phyloP scores from a whole-genome alignment of 2,329 filamentous ascomycete species.

The Monilinia aucupariae region DNA sequence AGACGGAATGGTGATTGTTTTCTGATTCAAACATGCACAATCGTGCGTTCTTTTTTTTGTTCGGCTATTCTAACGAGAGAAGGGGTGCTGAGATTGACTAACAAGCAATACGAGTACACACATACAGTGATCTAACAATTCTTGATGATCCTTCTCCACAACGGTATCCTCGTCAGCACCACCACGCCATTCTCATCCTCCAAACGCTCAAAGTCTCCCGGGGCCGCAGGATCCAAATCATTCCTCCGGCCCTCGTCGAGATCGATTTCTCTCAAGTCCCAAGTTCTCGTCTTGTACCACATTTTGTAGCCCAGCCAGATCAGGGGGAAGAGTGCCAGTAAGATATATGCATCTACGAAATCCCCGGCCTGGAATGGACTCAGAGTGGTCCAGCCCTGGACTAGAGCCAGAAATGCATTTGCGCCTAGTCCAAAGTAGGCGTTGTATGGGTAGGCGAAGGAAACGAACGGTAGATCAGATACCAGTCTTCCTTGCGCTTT shows the following conservation, averaged over 20 bases:
- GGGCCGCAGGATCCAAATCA: constrained; percentile 6
- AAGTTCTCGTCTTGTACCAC: constrained; percentile 47
- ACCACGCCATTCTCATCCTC: neutral
- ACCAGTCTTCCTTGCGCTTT: constrained; percentile 49
- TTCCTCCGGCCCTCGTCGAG: constrained; percentile 49
- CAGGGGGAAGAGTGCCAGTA: constrained; percentile 53
- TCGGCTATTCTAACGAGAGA: too few relatives aligned
- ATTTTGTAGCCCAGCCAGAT: constrained; percentile 54
- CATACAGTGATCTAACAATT: neutral
- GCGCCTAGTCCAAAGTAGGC: constrained; percentile 54
- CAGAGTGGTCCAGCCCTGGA: constrained; percentile 58
- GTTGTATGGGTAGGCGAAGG: constrained; percentile 51
- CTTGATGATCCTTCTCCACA: constrained; percentile 15
- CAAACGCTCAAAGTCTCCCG: neutral
- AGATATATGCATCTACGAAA: constrained; percentile 60
- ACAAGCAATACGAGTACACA: too few relatives aligned
- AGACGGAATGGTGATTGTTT: too few relatives aligned
- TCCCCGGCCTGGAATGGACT: constrained; percentile 51
- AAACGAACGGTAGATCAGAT: constrained; percentile 51
- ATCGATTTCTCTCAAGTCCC: constrained; percentile 49
- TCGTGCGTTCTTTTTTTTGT: too few relatives aligned
- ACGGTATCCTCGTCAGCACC: neutral
- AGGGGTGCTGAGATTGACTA: too few relatives aligned
- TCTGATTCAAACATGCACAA: too few relatives aligned
- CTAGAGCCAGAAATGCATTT: constrained; percentile 54